phyloP scores from a whole-genome alignment of 768 basidiomycete species.

The Serendipita sp. region DNA sequence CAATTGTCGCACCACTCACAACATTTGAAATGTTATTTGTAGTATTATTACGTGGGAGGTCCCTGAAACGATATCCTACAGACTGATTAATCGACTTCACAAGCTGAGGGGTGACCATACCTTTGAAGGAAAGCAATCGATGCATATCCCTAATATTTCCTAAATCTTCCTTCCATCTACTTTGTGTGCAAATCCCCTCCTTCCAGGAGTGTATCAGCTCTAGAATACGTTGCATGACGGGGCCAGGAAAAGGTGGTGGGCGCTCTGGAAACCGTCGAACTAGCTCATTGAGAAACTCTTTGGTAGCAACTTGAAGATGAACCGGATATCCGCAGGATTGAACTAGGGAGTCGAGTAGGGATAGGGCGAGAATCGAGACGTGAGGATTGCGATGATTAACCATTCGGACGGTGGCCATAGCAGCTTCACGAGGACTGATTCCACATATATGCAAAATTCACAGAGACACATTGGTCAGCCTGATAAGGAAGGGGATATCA shows the following conservation, averaged over 20 bases:
- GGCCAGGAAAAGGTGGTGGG: slow-evolving; percentile 85
- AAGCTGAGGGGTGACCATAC: slow-evolving; percentile 32
- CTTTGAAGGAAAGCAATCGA: slow-evolving; percentile 82
- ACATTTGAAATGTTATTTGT: slow-evolving; percentile 8
- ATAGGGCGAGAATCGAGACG: slow-evolving; percentile 69
- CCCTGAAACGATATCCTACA: slow-evolving; percentile 17
- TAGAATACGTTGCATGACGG: slow-evolving; percentile 87
- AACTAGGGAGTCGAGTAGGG: slow-evolving; percentile 80
- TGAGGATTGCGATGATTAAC: slow-evolving; percentile 91
- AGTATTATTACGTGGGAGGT: slow-evolving; percentile 10
- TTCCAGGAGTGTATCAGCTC: slow-evolving; percentile 92
- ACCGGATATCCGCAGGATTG: slow-evolving; percentile 95
- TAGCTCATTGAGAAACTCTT: slow-evolving; percentile 96
- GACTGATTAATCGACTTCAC: background rate
- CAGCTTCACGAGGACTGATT: slow-evolving; percentile 74
- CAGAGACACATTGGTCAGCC: background rate
- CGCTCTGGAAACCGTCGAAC: slow-evolving; percentile 96
- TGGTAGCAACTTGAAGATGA: slow-evolving; percentile 91
- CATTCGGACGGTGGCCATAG: slow-evolving; percentile 65
- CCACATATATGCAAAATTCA: background rate
- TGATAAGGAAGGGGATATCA: background rate
- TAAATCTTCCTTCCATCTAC: slow-evolving; percentile 89
- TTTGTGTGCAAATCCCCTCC: slow-evolving; percentile 74
- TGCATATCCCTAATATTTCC: slow-evolving; percentile 98
- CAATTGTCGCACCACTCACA: background rate